These are phyloP conservation scores for Neofusicoccum sp. DNA, from an alignment of 2,329 filamentous ascomycete genomes.

Conservation along the genomic window DNA sequence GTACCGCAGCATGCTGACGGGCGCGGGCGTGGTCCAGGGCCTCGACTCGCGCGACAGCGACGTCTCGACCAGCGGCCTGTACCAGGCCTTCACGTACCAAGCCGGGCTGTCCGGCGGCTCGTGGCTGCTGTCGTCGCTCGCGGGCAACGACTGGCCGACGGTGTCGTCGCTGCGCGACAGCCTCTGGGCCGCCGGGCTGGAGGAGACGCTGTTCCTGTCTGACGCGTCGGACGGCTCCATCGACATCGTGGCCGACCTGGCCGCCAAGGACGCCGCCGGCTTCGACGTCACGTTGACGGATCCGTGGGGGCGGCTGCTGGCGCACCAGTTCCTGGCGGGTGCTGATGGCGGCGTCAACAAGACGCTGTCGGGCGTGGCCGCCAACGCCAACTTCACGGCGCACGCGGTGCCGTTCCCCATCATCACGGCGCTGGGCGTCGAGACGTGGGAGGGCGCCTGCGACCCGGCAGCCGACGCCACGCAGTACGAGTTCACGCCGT, in stretches of 20 bases:
- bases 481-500: slow-evolving; percentile 65
- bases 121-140: slow-evolving; percentile 48
- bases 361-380: slow-evolving; percentile 35
- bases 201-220: slow-evolving; percentile 39
- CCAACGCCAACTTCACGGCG: slow-evolving; percentile 40
- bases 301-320: slow-evolving; percentile 41
- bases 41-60: slow-evolving; percentile 45
- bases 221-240: slow-evolving; percentile 31
- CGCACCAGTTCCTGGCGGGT: slow-evolving; percentile 41
- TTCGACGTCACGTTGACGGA: slow-evolving; percentile 43
- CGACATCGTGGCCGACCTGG: slow-evolving; percentile 33
- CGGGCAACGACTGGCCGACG: slow-evolving; percentile 49
- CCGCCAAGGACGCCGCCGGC: slow-evolving; percentile 38
- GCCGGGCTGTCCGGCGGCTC: slow-evolving; percentile 47
- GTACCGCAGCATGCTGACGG: slow-evolving; percentile 40
- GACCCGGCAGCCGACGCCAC: slow-evolving; percentile 51
- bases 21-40: slow-evolving; percentile 43
- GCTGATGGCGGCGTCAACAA: slow-evolving; percentile 37
- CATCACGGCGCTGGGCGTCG: slow-evolving; percentile 37
- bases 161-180: slow-evolving; percentile 39
- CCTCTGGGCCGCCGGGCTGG: slow-evolving; percentile 43
- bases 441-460: slow-evolving; percentile 35
- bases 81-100: slow-evolving; percentile 48
- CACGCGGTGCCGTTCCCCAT: slow-evolving; percentile 46
- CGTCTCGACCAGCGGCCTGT: slow-evolving; percentile 40